Base-by-base conservation (phyloP, 2,329 filamentous ascomycete genomes). In the Colletotrichum destructivum region DNA sequence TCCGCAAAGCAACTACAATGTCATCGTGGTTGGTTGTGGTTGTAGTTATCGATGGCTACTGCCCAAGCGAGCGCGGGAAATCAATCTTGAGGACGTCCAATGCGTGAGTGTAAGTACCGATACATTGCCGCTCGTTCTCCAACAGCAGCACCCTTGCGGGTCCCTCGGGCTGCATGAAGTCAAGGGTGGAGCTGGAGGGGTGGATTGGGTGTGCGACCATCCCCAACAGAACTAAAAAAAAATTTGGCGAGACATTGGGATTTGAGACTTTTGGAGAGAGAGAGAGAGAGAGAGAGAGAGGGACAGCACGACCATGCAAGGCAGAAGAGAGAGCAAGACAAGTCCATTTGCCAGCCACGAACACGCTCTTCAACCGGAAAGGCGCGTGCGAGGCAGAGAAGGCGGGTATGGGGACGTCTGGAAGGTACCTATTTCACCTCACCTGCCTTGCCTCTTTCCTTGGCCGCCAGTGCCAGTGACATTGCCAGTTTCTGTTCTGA, bases 211-310 rank as follows among this genome's bases (percentile, higher is more conserved):
- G 70, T 66, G 56, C 62, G 66, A 72, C 74, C 74, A 79, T 83
- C 83, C 83, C 82, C 82, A 85, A 83, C 79, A 83, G 79, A 82
- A 81, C 81, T 80, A 81, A 82, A 83, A 77, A 83, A 77, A 59
- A 72, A 46, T 11, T 72, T 72, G 70, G 70, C 70, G 70, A 72
- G 70, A 72, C 69, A 72, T 72, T 72, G 69, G 62, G 70, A 70
- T 71, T 71, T 71, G 66, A 70, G 66, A 70, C 61, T 72, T 61
- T 61, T 66, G 55, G 54, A 60, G 63, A 59, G 62, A 66, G 44
- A 40, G 35, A 62, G 31, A 40, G 54, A 60, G 63, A 59, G 62
- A 60, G 42, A 23, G n/a, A n/a, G n/a, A n/a, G n/a, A n/a, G n/a
- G 51, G 51, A 62, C 52, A 38, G n/a, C 52, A 15, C 31, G 31